phyloP scores from a whole-genome alignment of 257 asterid species.

The Pogostemon cablin region DNA sequence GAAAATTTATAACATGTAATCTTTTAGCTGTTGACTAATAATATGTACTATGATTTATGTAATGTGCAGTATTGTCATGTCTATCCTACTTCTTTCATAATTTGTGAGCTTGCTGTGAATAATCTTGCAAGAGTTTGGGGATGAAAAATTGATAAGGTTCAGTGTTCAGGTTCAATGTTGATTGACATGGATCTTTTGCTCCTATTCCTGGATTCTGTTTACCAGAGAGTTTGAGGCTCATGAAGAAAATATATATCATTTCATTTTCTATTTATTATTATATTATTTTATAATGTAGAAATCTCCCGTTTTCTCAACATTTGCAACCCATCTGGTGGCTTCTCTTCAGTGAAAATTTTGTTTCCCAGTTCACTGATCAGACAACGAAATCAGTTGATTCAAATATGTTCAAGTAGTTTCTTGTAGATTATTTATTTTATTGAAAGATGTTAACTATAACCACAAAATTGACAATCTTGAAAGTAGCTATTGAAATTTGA shows the following conservation, averaged over 20 bases:
- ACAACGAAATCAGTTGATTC: no score
- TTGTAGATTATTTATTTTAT: no score
- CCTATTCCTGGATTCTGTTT: not conserved
- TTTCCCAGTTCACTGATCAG: no score
- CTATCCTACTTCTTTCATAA: not conserved
- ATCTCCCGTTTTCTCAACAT: no score
- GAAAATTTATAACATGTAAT: not conserved
- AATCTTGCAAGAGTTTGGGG: not conserved
- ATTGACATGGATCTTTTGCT: not conserved
- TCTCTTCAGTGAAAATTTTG: no score
- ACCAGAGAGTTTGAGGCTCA: not conserved
- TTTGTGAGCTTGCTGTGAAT: not conserved
- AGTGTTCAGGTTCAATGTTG: not conserved
- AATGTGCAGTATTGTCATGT: not conserved
- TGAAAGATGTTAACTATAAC: no score
- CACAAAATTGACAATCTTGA: no score
- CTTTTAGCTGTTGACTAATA: not conserved
- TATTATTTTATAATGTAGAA: no score
- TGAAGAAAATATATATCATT: not conserved
- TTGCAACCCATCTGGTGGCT: no score
- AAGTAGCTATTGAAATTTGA: no score
- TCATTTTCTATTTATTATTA: not conserved
- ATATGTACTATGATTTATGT: conserved; percentile 1
- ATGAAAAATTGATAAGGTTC: not conserved
- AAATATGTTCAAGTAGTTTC: no score